These are phyloP conservation scores for Chaetomiaceae sp. DNA, from an alignment of 2,329 filamentous ascomycete genomes.

Conservation along the genomic window DNA sequence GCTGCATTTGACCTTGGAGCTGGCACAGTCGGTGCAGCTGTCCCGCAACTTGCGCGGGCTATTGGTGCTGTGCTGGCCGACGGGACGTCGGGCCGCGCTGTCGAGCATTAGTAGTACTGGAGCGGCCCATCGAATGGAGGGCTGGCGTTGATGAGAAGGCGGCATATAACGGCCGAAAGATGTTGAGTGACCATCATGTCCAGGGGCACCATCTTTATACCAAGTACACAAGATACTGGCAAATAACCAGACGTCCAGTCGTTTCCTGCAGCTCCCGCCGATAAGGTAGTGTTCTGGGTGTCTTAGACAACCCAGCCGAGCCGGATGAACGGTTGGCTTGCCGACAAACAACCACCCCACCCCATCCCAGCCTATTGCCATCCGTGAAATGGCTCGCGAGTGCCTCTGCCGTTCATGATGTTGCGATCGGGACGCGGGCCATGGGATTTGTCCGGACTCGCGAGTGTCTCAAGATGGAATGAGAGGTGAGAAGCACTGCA, in stretches of 20 bases:
- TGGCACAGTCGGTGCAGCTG: conserved; percentile 35
- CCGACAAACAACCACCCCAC: background rate
- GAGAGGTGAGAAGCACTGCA: too few species aligned
- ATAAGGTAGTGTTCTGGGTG: too few species aligned
- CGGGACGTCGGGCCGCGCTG: background rate
- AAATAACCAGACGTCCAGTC: too few species aligned
- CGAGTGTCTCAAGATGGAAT: too few species aligned
- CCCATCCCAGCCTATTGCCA: background rate
- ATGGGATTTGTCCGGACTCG: too few species aligned
- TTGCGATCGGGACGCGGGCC: too few species aligned
- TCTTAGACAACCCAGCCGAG: too few species aligned
- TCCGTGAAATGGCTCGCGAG: too few species aligned
- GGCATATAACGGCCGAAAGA: background rate
- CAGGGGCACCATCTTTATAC: background rate
- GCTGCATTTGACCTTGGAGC: conserved; percentile 33
- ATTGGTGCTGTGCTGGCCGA: background rate
- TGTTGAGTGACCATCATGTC: background rate
- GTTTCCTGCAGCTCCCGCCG: too few species aligned
- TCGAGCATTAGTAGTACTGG: background rate
- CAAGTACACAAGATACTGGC: too few species aligned
- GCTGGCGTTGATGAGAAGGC: background rate
- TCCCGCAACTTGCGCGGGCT: conserved; percentile 30
- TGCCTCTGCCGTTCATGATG: too few species aligned
- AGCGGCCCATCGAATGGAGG: background rate
- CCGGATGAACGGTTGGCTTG: too few species aligned